Base-by-base conservation (phyloP, 257 asterid species). In the Ilex aquifolium region DNA sequence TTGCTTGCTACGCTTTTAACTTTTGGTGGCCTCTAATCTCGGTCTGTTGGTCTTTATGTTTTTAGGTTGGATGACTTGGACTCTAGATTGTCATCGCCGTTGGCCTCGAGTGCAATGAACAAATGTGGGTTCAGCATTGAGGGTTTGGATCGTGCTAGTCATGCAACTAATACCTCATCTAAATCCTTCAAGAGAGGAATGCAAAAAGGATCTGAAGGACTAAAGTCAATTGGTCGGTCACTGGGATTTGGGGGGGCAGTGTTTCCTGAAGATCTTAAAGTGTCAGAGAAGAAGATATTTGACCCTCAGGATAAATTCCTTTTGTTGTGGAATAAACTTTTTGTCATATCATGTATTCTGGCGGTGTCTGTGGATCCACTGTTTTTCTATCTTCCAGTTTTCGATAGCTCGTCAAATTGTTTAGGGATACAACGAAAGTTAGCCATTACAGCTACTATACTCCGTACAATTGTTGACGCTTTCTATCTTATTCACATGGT, bases 261-360 rank as follows among this genome's bases (percentile, higher is more conserved):
- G 60, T 93, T 93, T 63, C 91, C 99, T 0, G 99, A 93, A 76
- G 99, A 93, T 78, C 94, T 93, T 60, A 78, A 88, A 80, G 95
- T 78, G 52, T 87, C 95, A 21, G 95, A 90, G 82, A 90, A 84
- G 85, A 90, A 77, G 80, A 88, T 93, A 77, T 86, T 90, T 71
- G 96, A 93, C 68, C 99, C 99, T 42, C 99, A 93, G 77, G 91
- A 88, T 87, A 90, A 90, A 75, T 83, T 80, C 73, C 97, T 93
- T 68, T 88, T 95, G 30, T 81, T 79, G 32, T 90, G 95, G 92
- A 93, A 93, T 83, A 93, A 80, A 75, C 80, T 85, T 55, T 93
- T 90, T 58, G 88, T 93, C 65, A 83, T 90, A 79, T 85, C 99
- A 58, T 93, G 99, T 65, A 93, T 90, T 63, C 76, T 93, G 49